Evolutionary conservation across 108 stramenopile species (phyloP).

Genomic region (Bacterosira constricta): DNA sequence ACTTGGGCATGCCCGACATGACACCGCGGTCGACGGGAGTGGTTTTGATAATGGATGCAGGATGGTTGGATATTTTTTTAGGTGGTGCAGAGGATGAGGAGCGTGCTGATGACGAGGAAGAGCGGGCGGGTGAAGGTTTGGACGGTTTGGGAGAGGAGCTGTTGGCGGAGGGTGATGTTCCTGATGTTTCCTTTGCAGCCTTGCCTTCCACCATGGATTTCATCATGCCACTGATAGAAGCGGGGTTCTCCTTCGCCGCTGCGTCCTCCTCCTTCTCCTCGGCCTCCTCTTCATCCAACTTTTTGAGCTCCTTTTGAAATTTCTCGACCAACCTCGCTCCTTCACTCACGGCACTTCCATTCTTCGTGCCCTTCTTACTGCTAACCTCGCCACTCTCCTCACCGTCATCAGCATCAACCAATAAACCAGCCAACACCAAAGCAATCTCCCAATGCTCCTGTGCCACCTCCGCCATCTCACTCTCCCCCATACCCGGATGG

Average conservation of each 20-base stretch:
- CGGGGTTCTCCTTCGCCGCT: background rate
- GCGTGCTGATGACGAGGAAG: background rate
- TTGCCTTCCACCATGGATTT: background rate
- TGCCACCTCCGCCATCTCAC: constrained; percentile 15
- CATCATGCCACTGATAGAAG: background rate
- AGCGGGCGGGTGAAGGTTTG: background rate
- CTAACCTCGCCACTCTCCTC: background rate
- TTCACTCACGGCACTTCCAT: background rate
- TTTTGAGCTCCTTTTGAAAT: constrained; percentile 7
- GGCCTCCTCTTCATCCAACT: background rate
- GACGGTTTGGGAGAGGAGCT: background rate
- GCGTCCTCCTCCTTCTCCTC: background rate
- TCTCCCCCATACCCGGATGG: background rate
- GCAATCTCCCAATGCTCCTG: constrained; percentile 29
- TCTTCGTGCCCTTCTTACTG: no score
- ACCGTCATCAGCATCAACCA: background rate
- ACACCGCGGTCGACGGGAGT: constrained; percentile 2
- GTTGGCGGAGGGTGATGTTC: background rate
- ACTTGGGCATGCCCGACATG: constrained; percentile 70
- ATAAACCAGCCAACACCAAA: constrained; percentile 5
- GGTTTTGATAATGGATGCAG: constrained; percentile 15
- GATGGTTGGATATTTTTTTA: background rate
- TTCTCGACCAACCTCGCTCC: constrained; percentile 9
- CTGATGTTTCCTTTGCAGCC: background rate
- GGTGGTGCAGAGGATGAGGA: no score